Base-by-base conservation (phyloP, 495 filamentous ascomycete species). In the Penicillium taxi region DNA sequence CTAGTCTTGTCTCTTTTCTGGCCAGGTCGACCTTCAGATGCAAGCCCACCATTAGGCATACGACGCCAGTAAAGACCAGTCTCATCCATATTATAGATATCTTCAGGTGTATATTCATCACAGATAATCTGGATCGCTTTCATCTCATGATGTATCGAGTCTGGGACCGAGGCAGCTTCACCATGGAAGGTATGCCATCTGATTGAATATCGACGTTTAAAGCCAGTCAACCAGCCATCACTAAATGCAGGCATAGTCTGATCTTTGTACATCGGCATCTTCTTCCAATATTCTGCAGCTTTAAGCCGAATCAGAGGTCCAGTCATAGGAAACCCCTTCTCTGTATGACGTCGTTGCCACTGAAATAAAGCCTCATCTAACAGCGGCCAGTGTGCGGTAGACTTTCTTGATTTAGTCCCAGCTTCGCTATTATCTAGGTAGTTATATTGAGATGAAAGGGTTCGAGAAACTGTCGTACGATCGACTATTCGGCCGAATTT, bases 51-150 rank as follows among this genome's bases (percentile, higher is more conserved):
- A 29, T 45, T 45, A 15, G 31, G 42, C 32, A 45, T 40, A 16
- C 19, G 16, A 23, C 31, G 32, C 42, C 19, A 45, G 21, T 16
- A 45, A 36, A 45, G 37, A 3, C 31, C 24, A 29, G 31, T 35
- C 15, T 41, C 23, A 23, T 41, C 39, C 23, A 41, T 41, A 41
- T 39, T 39, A 39, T 45, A 45, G 32, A 39, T 39, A 35, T 45
- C 42, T 1, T 35, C 13, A 6, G 19, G 36, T 2, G 23, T 13
- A 40, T 45, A 45, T 31, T 39, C 1, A 9, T 35, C 21, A 17
- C 26, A 45, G 20, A 45, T 39, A 2, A 14, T n/a, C 11, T 26
- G 15, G 16, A 45, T 31, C 5, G 31, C 9, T 32, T 40, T 36
- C 0, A 35, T 45, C 9, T 45, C 26, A 4, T 40, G 14, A 19